Evolutionary conservation across 768 basidiomycete species (phyloP), one percentile per base, ranked within the genome.

Genomic region (Leucosporidium scottii): DNA sequence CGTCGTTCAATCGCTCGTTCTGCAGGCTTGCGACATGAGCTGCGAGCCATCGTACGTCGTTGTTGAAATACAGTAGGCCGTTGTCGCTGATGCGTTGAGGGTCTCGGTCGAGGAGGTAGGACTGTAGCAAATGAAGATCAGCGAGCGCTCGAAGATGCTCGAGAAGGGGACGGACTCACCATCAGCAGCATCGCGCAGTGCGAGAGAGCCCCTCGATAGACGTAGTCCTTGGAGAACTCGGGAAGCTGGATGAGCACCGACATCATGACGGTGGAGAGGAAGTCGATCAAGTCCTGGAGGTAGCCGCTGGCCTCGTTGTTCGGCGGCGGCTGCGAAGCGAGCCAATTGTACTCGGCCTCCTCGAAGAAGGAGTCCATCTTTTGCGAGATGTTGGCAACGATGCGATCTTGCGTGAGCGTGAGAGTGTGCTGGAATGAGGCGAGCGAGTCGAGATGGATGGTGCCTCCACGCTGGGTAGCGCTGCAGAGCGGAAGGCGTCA

Each of bases 311-410:
- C 91, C 47, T 85, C 85, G 54, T 17, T 27, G 6, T 49, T 54
- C 12, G 70, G 67, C 0, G 73, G 84, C 17, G 81, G 77, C 44
- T 82, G 80, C 4, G 69, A 25, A 0, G 80, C 89, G 47, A 87
- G 88, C 93, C 93, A 98, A 74, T 93, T 87, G 77, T 97, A 97
- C 79, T 94, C 91, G 6, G 93, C 88, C 53, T 94, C 82, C 67
- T 91, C 96, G 77, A 96, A 94, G 81, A 94, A 94, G 73, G 92
- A 90, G 75, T 94, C 90, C 10, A 98, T 85, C 77, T 99, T 98
- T 27, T 89, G 88, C 12, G 86, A 84, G 74, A 98, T 93, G 54
- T 94, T 83, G 17, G 82, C 82, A 23, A 87, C 86, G 72, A 98
- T 89, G 7, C 91, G 87, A 39, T 82, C 81, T 57, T 87, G 82